These are phyloP conservation scores for Cytidiella melzeri DNA, from an alignment of 768 basidiomycete genomes.

Conservation along the genomic window DNA sequence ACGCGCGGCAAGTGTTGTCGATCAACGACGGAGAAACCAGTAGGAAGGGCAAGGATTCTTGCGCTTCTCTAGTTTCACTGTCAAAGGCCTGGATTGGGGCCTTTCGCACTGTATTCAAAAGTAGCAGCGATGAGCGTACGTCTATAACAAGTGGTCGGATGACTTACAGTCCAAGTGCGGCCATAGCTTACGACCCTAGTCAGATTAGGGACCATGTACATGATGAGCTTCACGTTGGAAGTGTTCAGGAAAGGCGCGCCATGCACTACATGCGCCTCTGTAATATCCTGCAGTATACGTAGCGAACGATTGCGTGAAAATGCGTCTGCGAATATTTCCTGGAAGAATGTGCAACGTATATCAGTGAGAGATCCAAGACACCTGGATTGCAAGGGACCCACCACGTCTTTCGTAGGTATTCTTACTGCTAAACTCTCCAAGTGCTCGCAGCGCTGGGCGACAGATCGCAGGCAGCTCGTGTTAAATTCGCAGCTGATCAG, in stretches of 20 bases:
- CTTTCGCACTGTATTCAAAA: conserved; percentile 3
- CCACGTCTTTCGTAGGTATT: conserved; percentile 47
- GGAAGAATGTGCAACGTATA: no score
- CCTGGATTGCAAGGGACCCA: conserved; percentile 20
- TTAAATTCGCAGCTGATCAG: conserved; percentile 43
- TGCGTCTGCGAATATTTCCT: conserved; percentile 30
- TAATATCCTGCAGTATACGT: conserved; percentile 39
- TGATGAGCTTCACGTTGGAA: conserved; percentile 35
- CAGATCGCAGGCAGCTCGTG: conserved; percentile 31
- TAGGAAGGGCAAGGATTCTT: conserved; percentile 2
- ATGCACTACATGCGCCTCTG: conserved; percentile 36
- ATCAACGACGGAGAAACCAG: conserved; percentile 11
- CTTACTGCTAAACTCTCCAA: conserved; percentile 47
- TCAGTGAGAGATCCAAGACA: neutral
- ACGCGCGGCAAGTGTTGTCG: no score
- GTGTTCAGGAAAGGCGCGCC: conserved; percentile 33
- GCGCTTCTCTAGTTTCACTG: conserved; percentile 6
- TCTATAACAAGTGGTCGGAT: no score
- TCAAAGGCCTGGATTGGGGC: neutral
- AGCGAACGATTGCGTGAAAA: conserved; percentile 33
- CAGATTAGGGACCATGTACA: conserved; percentile 34
- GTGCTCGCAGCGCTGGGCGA: conserved; percentile 37
- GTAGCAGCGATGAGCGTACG: neutral
- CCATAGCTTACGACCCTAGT: conserved; percentile 42
- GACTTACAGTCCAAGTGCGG: conserved; percentile 49